Conservation (phyloP, 176 grass and related monocot genomes). For the Rhynchospora breviuscula region DNA sequence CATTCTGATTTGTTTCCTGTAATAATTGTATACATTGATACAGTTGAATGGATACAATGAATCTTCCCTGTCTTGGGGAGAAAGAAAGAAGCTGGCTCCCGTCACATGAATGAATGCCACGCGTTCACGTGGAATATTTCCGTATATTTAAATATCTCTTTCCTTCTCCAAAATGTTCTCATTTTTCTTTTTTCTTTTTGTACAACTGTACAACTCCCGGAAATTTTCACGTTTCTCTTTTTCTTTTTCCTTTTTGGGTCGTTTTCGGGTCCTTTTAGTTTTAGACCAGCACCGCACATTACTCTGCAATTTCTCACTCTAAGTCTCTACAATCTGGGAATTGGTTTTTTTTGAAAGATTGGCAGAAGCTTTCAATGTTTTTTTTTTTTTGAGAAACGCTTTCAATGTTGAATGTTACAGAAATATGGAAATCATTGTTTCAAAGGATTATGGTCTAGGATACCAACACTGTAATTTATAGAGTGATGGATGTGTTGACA, state of each 20-base stretch:
- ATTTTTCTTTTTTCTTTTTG: neutral
- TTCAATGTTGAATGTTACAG: no score
- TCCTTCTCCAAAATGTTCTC: neutral
- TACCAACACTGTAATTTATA: no score
- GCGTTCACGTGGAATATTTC: neutral
- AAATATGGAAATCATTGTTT: no score
- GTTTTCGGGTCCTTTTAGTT: neutral
- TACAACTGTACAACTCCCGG: no score
- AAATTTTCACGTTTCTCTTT: neutral
- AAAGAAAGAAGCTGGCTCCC: slow-evolving; percentile 3
- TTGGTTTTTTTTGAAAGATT: no score
- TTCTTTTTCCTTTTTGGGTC: neutral
- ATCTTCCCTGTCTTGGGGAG: slow-evolving; percentile 15
- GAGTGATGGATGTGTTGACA: no score
- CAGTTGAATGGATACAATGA: neutral
- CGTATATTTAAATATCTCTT: neutral
- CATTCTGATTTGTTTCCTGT: neutral
- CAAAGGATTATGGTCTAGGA: no score
- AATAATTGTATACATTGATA: neutral
- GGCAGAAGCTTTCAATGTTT: no score
- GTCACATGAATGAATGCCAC: slow-evolving; percentile 5
- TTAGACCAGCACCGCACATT: neutral
- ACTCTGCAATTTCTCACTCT: neutral
- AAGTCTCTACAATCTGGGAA: neutral
- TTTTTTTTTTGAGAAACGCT: no score